phyloP scores from a whole-genome alignment of 2,329 filamentous ascomycete genomes.

The Clathrospora elynae region DNA sequence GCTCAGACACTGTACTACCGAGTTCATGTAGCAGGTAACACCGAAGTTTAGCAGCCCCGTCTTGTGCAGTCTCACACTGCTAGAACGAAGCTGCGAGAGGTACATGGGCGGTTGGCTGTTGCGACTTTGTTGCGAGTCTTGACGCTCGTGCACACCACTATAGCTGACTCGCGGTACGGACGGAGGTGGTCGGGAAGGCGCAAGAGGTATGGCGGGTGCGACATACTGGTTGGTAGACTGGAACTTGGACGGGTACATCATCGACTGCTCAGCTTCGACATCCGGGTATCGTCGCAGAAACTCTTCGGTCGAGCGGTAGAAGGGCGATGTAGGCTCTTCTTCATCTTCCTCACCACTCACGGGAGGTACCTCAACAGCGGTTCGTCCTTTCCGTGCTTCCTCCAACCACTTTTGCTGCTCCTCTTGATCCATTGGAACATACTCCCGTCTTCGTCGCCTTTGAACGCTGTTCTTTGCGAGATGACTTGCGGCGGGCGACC shows the following conservation, averaged over 20 bases:
- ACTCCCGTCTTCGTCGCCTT: conserved; percentile 62
- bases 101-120: conserved; percentile 51
- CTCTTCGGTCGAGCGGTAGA: conserved; percentile 75
- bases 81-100: conserved; percentile 52
- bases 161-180: conserved; percentile 70
- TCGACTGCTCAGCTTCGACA: conserved; percentile 62
- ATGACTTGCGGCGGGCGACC: conserved; percentile 58
- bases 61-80: conserved; percentile 58
- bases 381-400: conserved; percentile 70
- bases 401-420: conserved; percentile 84
- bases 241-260: conserved; percentile 54
- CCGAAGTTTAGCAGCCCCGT: conserved; percentile 81
- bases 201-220: conserved; percentile 60
- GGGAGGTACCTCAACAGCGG: conserved; percentile 48
- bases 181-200: conserved; percentile 64
- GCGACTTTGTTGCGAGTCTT: conserved; percentile 40
- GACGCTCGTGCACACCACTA: conserved; percentile 74
- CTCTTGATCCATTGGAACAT: conserved; percentile 75
- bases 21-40: conserved; percentile 90
- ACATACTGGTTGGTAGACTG: conserved; percentile 55
- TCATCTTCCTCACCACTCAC: conserved; percentile 39
- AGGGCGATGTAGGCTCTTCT: conserved; percentile 40
- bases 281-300: conserved; percentile 84
- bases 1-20: conserved; percentile 82
- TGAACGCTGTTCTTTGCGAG: conserved; percentile 60